Base-by-base conservation (phyloP, 164 flowering plant genomes). In the Tetrastigma voinierianum region DNA sequence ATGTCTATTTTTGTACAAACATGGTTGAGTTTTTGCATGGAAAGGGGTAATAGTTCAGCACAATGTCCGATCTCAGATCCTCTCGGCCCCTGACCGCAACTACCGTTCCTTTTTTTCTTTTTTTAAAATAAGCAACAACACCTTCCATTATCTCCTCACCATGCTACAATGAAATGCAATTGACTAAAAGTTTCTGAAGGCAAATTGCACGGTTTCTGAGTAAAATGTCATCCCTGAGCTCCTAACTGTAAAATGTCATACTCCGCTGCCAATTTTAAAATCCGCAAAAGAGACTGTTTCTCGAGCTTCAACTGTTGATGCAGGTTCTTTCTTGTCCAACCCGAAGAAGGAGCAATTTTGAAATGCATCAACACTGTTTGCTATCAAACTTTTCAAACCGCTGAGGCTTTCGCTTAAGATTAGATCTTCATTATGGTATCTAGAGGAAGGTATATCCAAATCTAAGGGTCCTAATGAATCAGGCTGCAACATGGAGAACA, bases 381-480 rank as follows among this genome's bases (percentile, higher is more conserved):
- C 96, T 71, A 90, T 86, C 61, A 94, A 82, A 57, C 90, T 89
- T 75, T 78, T 89, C 76, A 93, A 74, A 46, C 96, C 90, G 25
- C 91, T 77, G 49, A 93, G 83, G 77, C 96, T 88, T 65, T 83
- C 88, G 59, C 90, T 81, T 62, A 91, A 73, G 64, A 90, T 84
- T 51, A 88, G 52, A 69, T 91, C 97, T 55, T 87, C 86, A 51
- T 74, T 78, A 59, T 67, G 87, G 78, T 88, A 92, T 70, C 84
- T 87, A 51, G 83, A 77, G 5, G 93, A 74, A 72, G 87, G 85
- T 46, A 82, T 62, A 59, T 90, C 98, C 85, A 95, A 71, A 70
- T 95, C 99, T 55, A 95, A 72, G 18, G 95, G 91, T 67, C 97
- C 99, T 75, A 95, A 73, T 9, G 99, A 95, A 51, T 95, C 99